Evolutionary conservation across 768 basidiomycete genomes (phyloP).

Genomic region (Boletus rubroflammeus): DNA sequence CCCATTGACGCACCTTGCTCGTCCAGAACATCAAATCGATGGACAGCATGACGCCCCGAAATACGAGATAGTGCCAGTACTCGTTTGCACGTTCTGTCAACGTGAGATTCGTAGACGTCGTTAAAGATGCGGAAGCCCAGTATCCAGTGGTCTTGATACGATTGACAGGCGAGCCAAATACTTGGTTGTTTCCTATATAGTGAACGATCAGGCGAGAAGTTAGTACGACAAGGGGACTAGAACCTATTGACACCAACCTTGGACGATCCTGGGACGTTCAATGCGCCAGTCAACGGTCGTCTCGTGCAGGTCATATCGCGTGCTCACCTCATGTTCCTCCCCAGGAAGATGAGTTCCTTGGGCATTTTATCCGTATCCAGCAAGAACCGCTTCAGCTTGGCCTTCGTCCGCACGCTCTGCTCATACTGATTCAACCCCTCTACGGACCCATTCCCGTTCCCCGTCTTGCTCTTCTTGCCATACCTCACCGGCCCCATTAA

Average conservation of each 20-base stretch:
- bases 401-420: conserved; percentile 63
- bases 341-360: conserved; percentile 69
- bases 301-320: not conserved
- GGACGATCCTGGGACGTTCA: conserved; percentile 33
- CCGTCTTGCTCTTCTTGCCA: conserved; percentile 11
- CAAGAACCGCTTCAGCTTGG: conserved; percentile 61
- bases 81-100: conserved; percentile 44
- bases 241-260: conserved; percentile 23
- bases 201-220: not conserved
- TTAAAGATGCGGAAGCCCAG: conserved; percentile 71
- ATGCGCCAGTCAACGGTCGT: not conserved
- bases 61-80: conserved; percentile 58
- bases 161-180: conserved; percentile 82
- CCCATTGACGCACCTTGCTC: conserved; percentile 50
- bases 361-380: conserved; percentile 76
- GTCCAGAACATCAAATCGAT: conserved; percentile 74
- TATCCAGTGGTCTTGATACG: conserved; percentile 86
- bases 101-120: conserved; percentile 41
- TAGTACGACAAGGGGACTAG: not conserved
- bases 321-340: conserved; percentile 67
- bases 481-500: conserved; percentile 58
- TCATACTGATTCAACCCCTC: conserved; percentile 59
- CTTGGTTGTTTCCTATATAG: conserved; percentile 70
- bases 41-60: conserved; percentile 58
- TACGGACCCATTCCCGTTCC: not conserved